A percentile compares a stretch with the other conserved stretches of the same genome.
These are phyloP conservation scores for Daldinia loculata DNA, from an alignment of 495 filamentous ascomycete species.

Conservation along the genomic window DNA sequence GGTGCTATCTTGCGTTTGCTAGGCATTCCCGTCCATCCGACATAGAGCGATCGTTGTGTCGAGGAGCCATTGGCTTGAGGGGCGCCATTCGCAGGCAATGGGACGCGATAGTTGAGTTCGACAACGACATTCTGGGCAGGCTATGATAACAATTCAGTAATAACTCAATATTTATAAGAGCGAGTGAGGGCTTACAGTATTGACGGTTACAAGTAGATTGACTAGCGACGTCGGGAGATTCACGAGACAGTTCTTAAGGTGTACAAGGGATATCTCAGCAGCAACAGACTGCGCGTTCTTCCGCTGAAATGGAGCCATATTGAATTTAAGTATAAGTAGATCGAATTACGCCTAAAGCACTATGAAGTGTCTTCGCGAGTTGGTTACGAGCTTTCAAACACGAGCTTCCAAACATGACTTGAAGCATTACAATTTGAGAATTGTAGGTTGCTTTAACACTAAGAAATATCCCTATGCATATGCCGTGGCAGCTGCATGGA, in stretches of 20 bases:
- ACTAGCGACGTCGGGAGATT: constrained; percentile 90
- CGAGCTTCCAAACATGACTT: constrained; percentile 11
- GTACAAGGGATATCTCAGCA: constrained; percentile 80
- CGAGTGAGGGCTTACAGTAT: constrained; percentile 69
- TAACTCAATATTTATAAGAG: not conserved
- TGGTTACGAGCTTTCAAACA: not conserved
- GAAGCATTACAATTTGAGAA: not conserved
- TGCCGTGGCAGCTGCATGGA: constrained; percentile 31
- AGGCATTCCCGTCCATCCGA: constrained; percentile 97
- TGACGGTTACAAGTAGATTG: constrained; percentile 81
- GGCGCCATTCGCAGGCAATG: constrained; percentile 42
- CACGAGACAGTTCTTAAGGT: constrained; percentile 91
- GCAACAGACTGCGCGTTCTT: constrained; percentile 72
- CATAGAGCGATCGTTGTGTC: constrained; percentile 73
- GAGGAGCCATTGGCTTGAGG: constrained; percentile 51
- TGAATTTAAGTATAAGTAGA: not conserved
- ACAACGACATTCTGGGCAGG: constrained; percentile 95
- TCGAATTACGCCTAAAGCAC: not conserved
- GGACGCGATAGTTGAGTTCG: constrained; percentile 75
- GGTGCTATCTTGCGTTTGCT: constrained; percentile 82
- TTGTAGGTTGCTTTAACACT: not conserved
- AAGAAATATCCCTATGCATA: constrained; percentile 12
- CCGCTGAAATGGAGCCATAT: constrained; percentile 63
- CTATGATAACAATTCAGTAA: constrained; percentile 51
- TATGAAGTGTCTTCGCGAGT: not conserved